Evolutionary conservation across 2,329 filamentous ascomycete species (phyloP).

Genomic region (Diaporthe helianthi): DNA sequence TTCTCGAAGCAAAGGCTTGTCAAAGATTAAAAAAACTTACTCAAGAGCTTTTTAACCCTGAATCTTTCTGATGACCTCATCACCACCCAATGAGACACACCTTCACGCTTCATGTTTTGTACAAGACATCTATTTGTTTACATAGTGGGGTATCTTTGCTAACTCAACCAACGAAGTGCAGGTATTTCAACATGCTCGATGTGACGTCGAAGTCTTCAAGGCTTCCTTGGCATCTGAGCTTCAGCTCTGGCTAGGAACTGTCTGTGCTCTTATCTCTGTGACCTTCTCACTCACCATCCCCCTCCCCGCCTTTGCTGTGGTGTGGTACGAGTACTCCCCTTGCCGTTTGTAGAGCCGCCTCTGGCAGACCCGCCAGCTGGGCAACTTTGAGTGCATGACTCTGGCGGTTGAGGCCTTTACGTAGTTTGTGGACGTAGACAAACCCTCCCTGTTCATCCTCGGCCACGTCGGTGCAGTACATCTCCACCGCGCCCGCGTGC

Average conservation of each 20-base stretch:
- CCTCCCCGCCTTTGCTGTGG: too few species aligned
- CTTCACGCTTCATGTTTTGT: slow-evolving; percentile 33
- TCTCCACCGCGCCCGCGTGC: slow-evolving; percentile 59
- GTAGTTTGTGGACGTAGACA: slow-evolving; percentile 84
- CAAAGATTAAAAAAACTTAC: slow-evolving; percentile 62
- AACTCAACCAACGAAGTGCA: slow-evolving; percentile 41
- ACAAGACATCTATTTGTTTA: slow-evolving; percentile 36
- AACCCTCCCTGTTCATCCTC: slow-evolving; percentile 77
- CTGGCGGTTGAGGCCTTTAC: slow-evolving; percentile 80
- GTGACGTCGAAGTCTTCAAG: not conserved
- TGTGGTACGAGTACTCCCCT: slow-evolving; percentile 56
- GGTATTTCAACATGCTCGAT: slow-evolving; percentile 18
- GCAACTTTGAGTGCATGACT: slow-evolving; percentile 98
- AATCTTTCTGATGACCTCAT: slow-evolving; percentile 64
- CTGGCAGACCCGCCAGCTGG: slow-evolving; percentile 80
- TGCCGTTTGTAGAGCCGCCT: slow-evolving; percentile 74
- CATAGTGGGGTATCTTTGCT: slow-evolving; percentile 47
- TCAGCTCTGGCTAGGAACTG: not conserved
- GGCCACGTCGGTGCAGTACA: slow-evolving; percentile 88
- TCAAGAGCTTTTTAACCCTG: slow-evolving; percentile 75
- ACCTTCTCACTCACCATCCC: not conserved
- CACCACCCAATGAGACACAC: slow-evolving; percentile 64
- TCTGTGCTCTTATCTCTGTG: not conserved
- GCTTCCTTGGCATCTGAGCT: not conserved
- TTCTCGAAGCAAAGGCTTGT: slow-evolving; percentile 39